Conservation (phyloP, 2,329 filamentous ascomycete genomes). For the Ploettnerulaceae sp. region DNA sequence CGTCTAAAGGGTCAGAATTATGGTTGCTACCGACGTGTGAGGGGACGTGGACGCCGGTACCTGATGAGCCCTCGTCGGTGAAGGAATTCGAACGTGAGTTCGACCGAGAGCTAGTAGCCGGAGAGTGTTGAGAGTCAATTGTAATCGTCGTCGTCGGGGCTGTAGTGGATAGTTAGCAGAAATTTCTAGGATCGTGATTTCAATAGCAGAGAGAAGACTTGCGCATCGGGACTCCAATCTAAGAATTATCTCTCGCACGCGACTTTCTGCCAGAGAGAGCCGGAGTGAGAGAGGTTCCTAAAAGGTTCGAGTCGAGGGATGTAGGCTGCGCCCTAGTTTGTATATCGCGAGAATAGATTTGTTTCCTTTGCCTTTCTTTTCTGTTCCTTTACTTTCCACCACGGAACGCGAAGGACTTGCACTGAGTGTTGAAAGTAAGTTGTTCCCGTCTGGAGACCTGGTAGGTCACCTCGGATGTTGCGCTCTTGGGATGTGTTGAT, state of each 20-base stretch:
- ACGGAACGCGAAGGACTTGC: too few relatives aligned
- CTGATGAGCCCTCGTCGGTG: slow-evolving; percentile 31
- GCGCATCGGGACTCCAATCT: slow-evolving; percentile 22
- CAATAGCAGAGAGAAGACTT: slow-evolving; percentile 5
- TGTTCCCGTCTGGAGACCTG: background rate
- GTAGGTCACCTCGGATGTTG: background rate
- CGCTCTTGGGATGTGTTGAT: background rate
- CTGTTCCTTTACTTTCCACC: too few relatives aligned
- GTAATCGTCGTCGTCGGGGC: slow-evolving; percentile 23
- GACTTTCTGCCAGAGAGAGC: slow-evolving; percentile 33
- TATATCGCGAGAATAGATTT: background rate
- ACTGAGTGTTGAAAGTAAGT: too few relatives aligned
- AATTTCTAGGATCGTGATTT: background rate
- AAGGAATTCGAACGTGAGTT: slow-evolving; percentile 28
- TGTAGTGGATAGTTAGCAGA: slow-evolving; percentile 8
- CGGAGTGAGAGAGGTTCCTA: slow-evolving; percentile 32
- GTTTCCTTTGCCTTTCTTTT: too few relatives aligned
- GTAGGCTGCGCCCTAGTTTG: slow-evolving; percentile 14
- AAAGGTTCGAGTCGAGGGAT: slow-evolving; percentile 12
- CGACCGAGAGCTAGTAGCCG: slow-evolving; percentile 27
- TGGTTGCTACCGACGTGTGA: slow-evolving; percentile 36
- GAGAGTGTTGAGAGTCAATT: slow-evolving; percentile 23
- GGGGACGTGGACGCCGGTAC: slow-evolving; percentile 31
- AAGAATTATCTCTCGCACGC: slow-evolving; percentile 32
- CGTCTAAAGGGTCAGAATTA: slow-evolving; percentile 36